Evolutionary conservation across 1,284 basidiomycete genomes (phyloP).

Genomic region (Phlebopus sp.): DNA sequence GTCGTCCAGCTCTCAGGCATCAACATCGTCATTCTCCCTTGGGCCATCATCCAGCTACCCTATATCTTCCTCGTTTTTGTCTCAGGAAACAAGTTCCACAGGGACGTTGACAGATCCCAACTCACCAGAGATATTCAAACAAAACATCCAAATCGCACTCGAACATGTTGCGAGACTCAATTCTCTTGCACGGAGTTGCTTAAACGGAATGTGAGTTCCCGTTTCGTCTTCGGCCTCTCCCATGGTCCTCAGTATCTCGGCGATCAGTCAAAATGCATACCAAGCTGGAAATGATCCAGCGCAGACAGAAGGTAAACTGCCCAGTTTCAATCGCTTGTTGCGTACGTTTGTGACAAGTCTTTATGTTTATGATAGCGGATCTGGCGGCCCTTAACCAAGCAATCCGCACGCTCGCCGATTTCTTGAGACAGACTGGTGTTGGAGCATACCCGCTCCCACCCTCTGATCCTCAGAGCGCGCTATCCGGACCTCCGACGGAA

Average conservation of each 20-base stretch:
- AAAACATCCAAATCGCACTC: slow-evolving; percentile 41
- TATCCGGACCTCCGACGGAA: slow-evolving; percentile 20
- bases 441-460: slow-evolving; percentile 41
- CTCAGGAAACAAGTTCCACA: slow-evolving; percentile 25
- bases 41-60: slow-evolving; percentile 18
- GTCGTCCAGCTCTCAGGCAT: slow-evolving; percentile 16
- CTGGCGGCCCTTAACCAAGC: slow-evolving; percentile 36
- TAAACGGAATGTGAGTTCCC: slow-evolving; percentile 40
- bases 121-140: slow-evolving; percentile 45
- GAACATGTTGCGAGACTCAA: slow-evolving; percentile 39
- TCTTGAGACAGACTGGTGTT: slow-evolving; percentile 41
- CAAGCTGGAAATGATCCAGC: slow-evolving; percentile 36
- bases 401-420: slow-evolving; percentile 35
- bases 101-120: slow-evolving; percentile 36
- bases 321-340: too few relatives aligned
- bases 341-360: neutral
- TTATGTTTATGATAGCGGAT: slow-evolving; percentile 36
- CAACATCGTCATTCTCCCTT: slow-evolving; percentile 19
- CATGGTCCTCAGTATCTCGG: neutral
- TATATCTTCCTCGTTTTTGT: slow-evolving; percentile 21
- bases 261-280: slow-evolving; percentile 43
- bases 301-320: slow-evolving; percentile 40
- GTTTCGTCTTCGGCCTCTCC: neutral
- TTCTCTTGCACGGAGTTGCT: slow-evolving; percentile 35
- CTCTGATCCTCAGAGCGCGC: slow-evolving; percentile 13